Evolutionary conservation across 2,329 filamentous ascomycete genomes (phyloP).

Genomic region (Fusarium metavorans): DNA sequence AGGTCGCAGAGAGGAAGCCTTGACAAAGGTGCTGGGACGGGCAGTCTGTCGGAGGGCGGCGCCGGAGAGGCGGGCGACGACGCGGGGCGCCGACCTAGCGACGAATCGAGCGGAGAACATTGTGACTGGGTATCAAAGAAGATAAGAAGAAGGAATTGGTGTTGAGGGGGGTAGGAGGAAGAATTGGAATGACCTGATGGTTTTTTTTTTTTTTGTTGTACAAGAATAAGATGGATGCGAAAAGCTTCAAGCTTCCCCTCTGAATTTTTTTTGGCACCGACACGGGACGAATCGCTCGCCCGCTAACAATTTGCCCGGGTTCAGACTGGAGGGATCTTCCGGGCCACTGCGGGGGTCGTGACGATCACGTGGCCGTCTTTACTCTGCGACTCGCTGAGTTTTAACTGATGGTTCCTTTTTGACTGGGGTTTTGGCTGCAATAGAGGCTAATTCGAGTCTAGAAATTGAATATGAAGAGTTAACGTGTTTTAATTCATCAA

Average conservation of each 20-base stretch:
- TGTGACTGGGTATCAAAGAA: conserved; percentile 45
- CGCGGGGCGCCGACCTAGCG: conserved; percentile 75
- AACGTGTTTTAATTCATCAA: background rate
- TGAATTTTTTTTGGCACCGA: conserved; percentile 40
- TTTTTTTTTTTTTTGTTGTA: conserved; percentile 14
- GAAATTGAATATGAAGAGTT: background rate
- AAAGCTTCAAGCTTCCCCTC: conserved; percentile 33
- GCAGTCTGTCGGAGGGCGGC: conserved; percentile 64
- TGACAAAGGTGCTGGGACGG: conserved; percentile 63
- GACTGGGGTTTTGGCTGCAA: background rate
- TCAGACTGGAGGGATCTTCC: conserved; percentile 32
- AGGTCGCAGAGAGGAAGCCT: conserved; percentile 51
- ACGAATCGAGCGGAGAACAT: conserved; percentile 79
- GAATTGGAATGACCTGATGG: conserved; percentile 25
- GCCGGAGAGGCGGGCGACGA: conserved; percentile 67
- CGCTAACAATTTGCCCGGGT: conserved; percentile 31
- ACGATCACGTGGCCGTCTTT: conserved; percentile 27
- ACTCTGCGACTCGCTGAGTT: background rate
- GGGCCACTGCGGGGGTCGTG: conserved; percentile 21
- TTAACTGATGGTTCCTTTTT: background rate
- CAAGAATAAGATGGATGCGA: conserved; percentile 23
- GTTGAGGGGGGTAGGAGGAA: conserved; percentile 1
- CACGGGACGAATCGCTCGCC: background rate
- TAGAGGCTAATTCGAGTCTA: background rate
- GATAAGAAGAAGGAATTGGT: background rate